phyloP scores from a whole-genome alignment of 257 asterid genomes.

The Salvia hispanica region DNA sequence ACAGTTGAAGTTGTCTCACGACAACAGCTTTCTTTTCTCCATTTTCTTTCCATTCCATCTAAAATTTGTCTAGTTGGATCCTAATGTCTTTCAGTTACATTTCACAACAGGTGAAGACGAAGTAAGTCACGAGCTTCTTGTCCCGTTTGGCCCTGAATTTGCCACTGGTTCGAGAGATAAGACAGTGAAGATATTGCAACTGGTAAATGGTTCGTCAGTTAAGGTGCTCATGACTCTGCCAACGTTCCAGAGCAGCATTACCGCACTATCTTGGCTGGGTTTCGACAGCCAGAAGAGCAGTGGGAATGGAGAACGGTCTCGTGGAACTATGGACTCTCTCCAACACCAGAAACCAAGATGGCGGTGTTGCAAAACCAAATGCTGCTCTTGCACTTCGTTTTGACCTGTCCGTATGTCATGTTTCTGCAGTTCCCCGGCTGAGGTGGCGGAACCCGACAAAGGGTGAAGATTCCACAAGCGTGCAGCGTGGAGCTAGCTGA shows the following conservation, averaged over 20 bases:
- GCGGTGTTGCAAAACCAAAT: conserved; percentile 30
- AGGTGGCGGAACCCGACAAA: conserved; percentile 39
- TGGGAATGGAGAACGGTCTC: conserved; percentile 89
- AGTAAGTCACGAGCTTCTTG: conserved; percentile 51
- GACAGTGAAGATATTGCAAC: conserved; percentile 75
- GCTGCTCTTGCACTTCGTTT: conserved; percentile 54
- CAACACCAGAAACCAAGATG: conserved; percentile 30
- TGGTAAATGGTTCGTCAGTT: conserved; percentile 65
- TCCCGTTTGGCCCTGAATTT: conserved; percentile 73
- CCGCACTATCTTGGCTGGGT: too few relatives aligned
- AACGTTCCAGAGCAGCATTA: too few relatives aligned
- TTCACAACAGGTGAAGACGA: conserved; percentile 54
- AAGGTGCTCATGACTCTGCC: conserved; percentile 67
- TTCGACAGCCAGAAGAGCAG: too few relatives aligned
- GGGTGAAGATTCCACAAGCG: conserved; percentile 39
- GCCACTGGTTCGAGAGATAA: conserved; percentile 96
- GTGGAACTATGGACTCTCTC: conserved; percentile 75
- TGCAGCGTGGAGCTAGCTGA: conserved; percentile 87
- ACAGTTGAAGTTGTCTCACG: conserved; percentile 86
- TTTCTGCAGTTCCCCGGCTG: conserved; percentile 65
- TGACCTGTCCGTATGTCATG: conserved; percentile 76
- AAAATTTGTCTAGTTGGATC: not conserved
- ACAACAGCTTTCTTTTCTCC: conserved; percentile 67
- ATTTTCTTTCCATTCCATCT: conserved; percentile 38
- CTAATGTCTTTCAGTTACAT: conserved; percentile 13